phyloP scores from a whole-genome alignment of 2,329 filamentous ascomycete species.

The Penicillium aurantiogriseum region DNA sequence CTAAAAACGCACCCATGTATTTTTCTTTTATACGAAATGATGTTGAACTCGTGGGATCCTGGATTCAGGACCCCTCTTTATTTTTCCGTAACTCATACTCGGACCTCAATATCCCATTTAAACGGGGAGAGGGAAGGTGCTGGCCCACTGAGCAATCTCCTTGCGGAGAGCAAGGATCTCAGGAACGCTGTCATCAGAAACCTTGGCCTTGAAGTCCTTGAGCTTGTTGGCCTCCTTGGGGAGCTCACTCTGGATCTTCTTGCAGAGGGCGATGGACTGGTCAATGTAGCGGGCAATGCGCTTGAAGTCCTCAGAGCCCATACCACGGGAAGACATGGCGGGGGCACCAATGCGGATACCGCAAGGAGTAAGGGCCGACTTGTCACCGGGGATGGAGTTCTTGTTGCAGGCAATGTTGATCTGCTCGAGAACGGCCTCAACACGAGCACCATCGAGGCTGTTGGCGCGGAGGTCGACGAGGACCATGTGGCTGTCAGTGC shows the following conservation, averaged over 20 bases:
- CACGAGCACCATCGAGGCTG: slow-evolving; percentile 82
- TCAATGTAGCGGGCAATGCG: slow-evolving; percentile 88
- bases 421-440: slow-evolving; percentile 93
- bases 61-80: slow-evolving; percentile 17
- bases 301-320: slow-evolving; percentile 88
- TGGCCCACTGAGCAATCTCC: slow-evolving; percentile 86
- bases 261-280: slow-evolving; percentile 81
- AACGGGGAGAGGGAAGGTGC: slow-evolving; percentile 81
- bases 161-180: slow-evolving; percentile 83
- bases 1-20: slow-evolving; percentile 31
- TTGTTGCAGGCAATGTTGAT: slow-evolving; percentile 99
- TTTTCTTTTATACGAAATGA: slow-evolving; percentile 34
- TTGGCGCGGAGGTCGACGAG: slow-evolving; percentile 88
- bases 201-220: slow-evolving; percentile 98
- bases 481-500: slow-evolving; percentile 96
- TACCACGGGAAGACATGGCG: slow-evolving; percentile 95
- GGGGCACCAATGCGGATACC: slow-evolving; percentile 96
- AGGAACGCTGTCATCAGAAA: slow-evolving; percentile 70
- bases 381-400: slow-evolving; percentile 97
- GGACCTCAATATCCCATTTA: slow-evolving; percentile 27
- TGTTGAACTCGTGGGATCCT: slow-evolving; percentile 37
- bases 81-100: slow-evolving; percentile 2
- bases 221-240: slow-evolving; percentile 99
- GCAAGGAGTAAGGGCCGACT: slow-evolving; percentile 89
- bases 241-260: slow-evolving; percentile 77